Evolutionary conservation across 306 rosid species (phyloP).

Genomic region (Inga oerstediana): DNA sequence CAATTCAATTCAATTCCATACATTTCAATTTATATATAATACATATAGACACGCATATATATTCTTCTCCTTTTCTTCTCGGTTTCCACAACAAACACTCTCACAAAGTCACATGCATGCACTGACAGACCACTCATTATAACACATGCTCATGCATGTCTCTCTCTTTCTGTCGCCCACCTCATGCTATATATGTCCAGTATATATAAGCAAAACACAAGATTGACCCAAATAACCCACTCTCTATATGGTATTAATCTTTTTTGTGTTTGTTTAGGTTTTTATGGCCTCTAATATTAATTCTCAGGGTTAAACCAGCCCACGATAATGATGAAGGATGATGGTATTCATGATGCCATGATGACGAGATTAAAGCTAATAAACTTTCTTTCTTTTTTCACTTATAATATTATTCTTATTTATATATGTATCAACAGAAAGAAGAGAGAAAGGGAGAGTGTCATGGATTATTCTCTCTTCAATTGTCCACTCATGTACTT

Average conservation of each 20-base stretch:
- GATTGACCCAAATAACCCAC: not conserved
- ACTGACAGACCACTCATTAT: conserved; percentile 84
- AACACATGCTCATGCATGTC: conserved; percentile 81
- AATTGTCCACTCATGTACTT: conserved; percentile 49
- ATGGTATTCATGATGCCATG: conserved; percentile 69
- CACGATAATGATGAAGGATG: conserved; percentile 50
- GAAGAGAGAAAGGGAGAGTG: not conserved
- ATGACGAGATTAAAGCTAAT: conserved; percentile 62
- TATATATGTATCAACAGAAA: not conserved
- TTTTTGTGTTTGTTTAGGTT: not conserved
- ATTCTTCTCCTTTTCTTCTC: conserved; percentile 38
- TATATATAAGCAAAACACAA: not conserved
- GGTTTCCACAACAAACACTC: conserved; percentile 47
- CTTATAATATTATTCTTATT: not conserved
- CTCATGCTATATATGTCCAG: not conserved
- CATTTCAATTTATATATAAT: not conserved
- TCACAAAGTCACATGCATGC: conserved; percentile 69
- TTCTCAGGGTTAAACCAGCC: not conserved
- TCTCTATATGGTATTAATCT: not conserved
- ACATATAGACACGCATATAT: not conserved
- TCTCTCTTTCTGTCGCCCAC: not conserved
- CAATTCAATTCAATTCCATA: conserved; percentile 24
- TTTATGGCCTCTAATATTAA: not conserved
- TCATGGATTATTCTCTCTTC: conserved; percentile 20
- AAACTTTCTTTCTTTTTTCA: not conserved